Evolutionary conservation across 139 green algal species (phyloP), one percentile per base, ranked within the genome.

Genomic region (Desmodesmus armatus): DNA sequence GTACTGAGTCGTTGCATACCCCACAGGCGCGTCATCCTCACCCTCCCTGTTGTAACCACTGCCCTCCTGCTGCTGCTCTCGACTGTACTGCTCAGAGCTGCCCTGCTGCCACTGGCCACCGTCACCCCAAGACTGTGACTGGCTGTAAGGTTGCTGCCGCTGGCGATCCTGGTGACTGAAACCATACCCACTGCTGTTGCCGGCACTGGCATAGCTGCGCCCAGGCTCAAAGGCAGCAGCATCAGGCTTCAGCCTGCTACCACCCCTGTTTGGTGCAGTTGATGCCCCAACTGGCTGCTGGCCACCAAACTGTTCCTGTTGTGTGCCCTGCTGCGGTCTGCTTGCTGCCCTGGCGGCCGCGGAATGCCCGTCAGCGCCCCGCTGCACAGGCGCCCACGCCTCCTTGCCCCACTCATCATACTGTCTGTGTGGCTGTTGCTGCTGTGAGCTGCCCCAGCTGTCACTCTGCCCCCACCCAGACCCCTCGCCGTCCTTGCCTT

Each of bases 241-340:
- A 70, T 82, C 75, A 39, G 75, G 33, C 53, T 82, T 82, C 53
- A 82, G 9, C 25, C 75, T 63, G 29, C 11, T 82, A 35, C 53
- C 41, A 23, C 47, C 25, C 31, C 75, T 53, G 53, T 49, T 27
- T 19, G 49, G 11, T n/a, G 47, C 74, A 78, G 40, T 35, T 0
- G 41, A 49, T 37, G 74, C 75, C 37, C 53, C 75, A 43, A 27
- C 63, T 72, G 3, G 19, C 63, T n/a, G n/a, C n/a, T n/a, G n/a
- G 2, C 11, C 63, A 72, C 43, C 41, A 27, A 31, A 31, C 63
- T 44, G 63, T 33, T 72, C 31, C 31, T 43, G 63, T 33, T 43
- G 63, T n/a, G n/a, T n/a, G n/a, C n/a, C n/a, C n/a, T n/a, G n/a
- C n/a, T n/a, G n/a, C n/a, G n/a, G n/a, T n/a, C n/a, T n/a, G n/a